Percentiles rank a stretch among this genome's conserved stretches.
Evolutionary conservation across 2,329 filamentous ascomycete species (phyloP).

Genomic region (Penicillium sp.): DNA sequence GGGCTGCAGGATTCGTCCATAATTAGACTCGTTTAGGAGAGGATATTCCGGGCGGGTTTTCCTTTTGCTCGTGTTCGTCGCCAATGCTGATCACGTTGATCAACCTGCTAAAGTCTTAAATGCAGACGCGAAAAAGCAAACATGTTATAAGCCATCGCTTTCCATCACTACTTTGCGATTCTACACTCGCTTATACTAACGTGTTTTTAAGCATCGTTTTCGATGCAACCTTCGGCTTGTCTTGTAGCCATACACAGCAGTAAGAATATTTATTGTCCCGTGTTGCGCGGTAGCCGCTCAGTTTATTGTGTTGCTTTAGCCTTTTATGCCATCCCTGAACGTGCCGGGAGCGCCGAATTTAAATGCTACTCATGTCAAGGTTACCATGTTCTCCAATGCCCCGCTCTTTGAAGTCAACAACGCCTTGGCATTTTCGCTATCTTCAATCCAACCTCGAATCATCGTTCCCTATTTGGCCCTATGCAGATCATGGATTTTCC

Average conservation of each 20-base stretch:
- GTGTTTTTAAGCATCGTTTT: neutral
- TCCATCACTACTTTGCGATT: conserved; percentile 2
- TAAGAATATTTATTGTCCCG: conserved; percentile 3
- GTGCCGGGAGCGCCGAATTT: conserved; percentile 4
- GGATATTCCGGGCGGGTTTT: conserved; percentile 2
- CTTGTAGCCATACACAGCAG: neutral
- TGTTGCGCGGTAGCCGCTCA: conserved; percentile 24
- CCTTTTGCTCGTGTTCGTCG: conserved; percentile 9
- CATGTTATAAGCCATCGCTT: conserved; percentile 1
- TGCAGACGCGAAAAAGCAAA: conserved; percentile 13
- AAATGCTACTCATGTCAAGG: conserved; percentile 1
- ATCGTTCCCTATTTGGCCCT: conserved; percentile 16
- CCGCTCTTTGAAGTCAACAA: neutral
- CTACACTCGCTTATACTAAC: neutral
- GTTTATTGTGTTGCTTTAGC: conserved; percentile 10
- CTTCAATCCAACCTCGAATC: conserved; percentile 3
- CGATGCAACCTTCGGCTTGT: neutral
- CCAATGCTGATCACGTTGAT: conserved; percentile 25
- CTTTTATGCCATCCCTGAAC: conserved; percentile 7
- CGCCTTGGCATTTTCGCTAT: conserved; percentile 7
- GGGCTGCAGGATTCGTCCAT: conserved; percentile 8
- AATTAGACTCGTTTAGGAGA: conserved; percentile 15
- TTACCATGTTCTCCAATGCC: conserved; percentile 3
- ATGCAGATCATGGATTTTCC: conserved; percentile 21
- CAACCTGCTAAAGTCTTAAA: conserved; percentile 6